Evolutionary conservation across 805 yeast genomes (phyloP), one percentile per base, ranked within the genome.

Genomic region (Zygosaccharomyces rouxii): DNA sequence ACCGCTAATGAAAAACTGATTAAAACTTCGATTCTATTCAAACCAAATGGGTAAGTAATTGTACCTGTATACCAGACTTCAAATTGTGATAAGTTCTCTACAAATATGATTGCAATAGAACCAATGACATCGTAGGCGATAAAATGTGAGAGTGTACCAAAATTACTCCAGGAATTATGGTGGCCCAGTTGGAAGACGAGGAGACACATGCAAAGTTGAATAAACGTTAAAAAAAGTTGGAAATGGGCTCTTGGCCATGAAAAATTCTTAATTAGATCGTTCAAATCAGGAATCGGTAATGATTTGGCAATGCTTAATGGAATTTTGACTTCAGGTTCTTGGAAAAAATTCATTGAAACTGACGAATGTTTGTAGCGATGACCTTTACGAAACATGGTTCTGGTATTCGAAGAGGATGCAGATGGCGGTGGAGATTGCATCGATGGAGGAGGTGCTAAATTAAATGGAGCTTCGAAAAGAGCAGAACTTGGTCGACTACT

Each of bases 341-440:
- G 96, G 64, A 94, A 92, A 64, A 92, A 77, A 66, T 92, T 90
- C 94, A 92, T 86, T 4, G 96, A 89, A 5, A 92, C 96, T 7
- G 97, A 89, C 2, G 97, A 89, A 67, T 92, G 98, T 64, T 92
- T 92, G 64, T 92, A 92, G 57, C 92, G 78, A 67, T 92, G 99
- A 5, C 99, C 99, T 57, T 90, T 81, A 73, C 99, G 82, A 58
- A 82, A 87, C 0, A 86, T 81, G 0, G 89, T 79, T 59, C 72
- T 62, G 10, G 35, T 29, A 13, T 41, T 41, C 6, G 44, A 41
- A n/a, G 64, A 59, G 44, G 62, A 60, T 29, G 59, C 53, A 7
- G 59, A 46, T 7, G 54, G 50, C 39, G 57, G 60, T 6, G 52
- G 57, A 26, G 46, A 48, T 39, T 41, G 51, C 7, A 59, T 44